Evolutionary conservation across 441 rosid genomes (phyloP).

Genomic region (Rhodomyrtus psidioides): DNA sequence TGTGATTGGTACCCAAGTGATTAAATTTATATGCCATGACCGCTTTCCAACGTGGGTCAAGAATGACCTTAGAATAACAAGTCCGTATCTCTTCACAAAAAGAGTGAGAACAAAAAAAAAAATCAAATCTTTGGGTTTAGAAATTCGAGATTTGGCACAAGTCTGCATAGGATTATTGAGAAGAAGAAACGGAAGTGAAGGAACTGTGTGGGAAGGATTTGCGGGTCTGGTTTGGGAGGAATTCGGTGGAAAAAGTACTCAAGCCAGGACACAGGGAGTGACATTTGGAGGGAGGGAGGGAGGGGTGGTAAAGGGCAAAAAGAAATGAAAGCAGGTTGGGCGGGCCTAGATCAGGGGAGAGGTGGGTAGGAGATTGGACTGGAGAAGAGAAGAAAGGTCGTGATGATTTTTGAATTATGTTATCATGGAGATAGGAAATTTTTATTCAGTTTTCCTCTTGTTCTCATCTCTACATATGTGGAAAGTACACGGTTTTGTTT

Average conservation of each 20-base stretch:
- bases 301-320: neutral
- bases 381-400: neutral
- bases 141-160: neutral
- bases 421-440: neutral
- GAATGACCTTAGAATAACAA: neutral
- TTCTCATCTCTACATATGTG: neutral
- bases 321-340: neutral
- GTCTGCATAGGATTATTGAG: neutral
- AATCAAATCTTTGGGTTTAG: neutral
- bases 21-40: neutral
- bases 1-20: neutral
- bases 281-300: neutral
- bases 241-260: neutral
- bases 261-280: neutral
- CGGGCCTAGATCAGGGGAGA: neutral
- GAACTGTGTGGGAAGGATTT: neutral
- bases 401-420: neutral
- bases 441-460: neutral
- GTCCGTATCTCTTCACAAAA: neutral
- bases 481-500: neutral
- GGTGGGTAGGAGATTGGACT: neutral
- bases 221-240: neutral
- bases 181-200: neutral
- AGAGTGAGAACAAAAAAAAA: neutral
- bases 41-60: neutral